Percentiles rank a stretch among this genome's conserved stretches.
These are phyloP conservation scores for Penicillium manginii DNA, from an alignment of 495 filamentous ascomycete species.

Conservation along the genomic window DNA sequence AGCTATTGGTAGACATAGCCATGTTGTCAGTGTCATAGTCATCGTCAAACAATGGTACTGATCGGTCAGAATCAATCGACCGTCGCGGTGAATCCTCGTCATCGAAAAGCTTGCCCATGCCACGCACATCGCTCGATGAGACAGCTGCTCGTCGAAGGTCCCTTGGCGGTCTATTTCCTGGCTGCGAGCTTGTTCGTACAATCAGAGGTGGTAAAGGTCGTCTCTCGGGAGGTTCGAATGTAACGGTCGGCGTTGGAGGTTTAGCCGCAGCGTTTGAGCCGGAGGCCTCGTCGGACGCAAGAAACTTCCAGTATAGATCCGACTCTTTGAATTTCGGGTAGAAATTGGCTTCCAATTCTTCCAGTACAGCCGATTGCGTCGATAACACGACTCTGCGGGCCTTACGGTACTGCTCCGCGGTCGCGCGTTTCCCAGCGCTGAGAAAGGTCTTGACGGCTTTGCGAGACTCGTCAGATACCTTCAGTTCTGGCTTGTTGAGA, in stretches of 20 bases:
- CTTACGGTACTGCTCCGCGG: slow-evolving; percentile 77
- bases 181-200: slow-evolving; percentile 46
- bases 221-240: slow-evolving; percentile 37
- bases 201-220: slow-evolving; percentile 48
- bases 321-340: slow-evolving; percentile 88
- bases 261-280: slow-evolving; percentile 36
- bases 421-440: slow-evolving; percentile 72
- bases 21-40: slow-evolving; percentile 67
- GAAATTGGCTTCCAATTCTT: slow-evolving; percentile 77
- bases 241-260: slow-evolving; percentile 29
- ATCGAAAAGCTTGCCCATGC: slow-evolving; percentile 45
- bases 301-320: slow-evolving; percentile 92
- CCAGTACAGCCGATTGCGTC: slow-evolving; percentile 80
- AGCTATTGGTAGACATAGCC: slow-evolving; percentile 61
- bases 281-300: slow-evolving; percentile 84
- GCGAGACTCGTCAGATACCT: slow-evolving; percentile 69
- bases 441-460: slow-evolving; percentile 76
- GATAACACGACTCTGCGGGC: slow-evolving; percentile 81
- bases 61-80: slow-evolving; percentile 61
- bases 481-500: slow-evolving; percentile 78
- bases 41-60: slow-evolving; percentile 65
- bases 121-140: slow-evolving; percentile 59
- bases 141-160: slow-evolving; percentile 62
- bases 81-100: slow-evolving; percentile 53
- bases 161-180: slow-evolving; percentile 34